Evolutionary conservation across 176 grass and related monocot genomes (phyloP), one percentile per base, ranked within the genome.

Genomic region (Poa annua): DNA sequence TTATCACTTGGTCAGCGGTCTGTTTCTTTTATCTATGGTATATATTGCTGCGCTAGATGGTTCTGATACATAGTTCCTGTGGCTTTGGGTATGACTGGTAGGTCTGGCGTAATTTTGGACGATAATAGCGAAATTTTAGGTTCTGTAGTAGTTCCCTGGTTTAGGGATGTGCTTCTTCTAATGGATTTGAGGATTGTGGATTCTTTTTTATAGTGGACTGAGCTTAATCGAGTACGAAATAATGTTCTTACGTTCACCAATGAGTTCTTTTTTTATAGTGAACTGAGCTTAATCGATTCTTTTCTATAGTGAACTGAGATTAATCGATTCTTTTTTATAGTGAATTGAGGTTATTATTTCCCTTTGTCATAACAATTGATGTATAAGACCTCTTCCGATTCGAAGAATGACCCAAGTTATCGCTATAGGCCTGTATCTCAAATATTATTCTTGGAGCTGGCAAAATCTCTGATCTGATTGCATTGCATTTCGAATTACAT

Each of bases 401-500:
- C 51, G 77, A 81, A 89, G 51, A 76, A 42, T 53, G 51, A 63
- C 8, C 60, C 25, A 5, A 66, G 21, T 20, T 50, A 61, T 24
- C 47, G 71, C 51, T 70, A 50, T 9, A 54, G 38, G 52, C 60
- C 16, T 55, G 33, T 42, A 22, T 75, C 44, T 71, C 57, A 49
- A 44, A 65, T 78, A 74, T 82, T 56, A 36, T 70, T 81, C 17
- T 64, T n/a, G 19, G 24, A 62, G 16, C 49, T 70, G 12, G 53
- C 22, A 6, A 83, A 35, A 75, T 6, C 35, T 64, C 44, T 80
- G 13, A 11, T 56, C 71, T 82, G 84, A 60, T 42, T 38, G 61
- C 45, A 48, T 48, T 48, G 5, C 42, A 26, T 87, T 76, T 87
- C 78, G 33, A 85, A 80, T 79, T 64, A 55, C 68, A 50, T 76